A percentile compares a stretch with the other conserved stretches of the same genome.
Conservation (phyloP, 2,329 filamentous ascomycete species). For the Xylaria polymorpha region DNA sequence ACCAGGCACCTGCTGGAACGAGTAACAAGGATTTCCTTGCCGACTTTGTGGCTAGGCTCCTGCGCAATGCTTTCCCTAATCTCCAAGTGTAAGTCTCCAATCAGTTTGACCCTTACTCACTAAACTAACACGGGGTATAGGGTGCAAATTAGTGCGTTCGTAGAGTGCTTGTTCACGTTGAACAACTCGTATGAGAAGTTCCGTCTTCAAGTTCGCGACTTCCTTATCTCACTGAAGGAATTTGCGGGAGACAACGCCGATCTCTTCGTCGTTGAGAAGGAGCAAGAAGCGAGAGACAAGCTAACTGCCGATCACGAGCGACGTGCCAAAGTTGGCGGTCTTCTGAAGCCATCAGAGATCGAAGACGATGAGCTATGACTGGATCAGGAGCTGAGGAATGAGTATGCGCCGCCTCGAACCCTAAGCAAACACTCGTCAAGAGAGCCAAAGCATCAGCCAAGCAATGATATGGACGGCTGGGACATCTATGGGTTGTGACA, state of each 20-base stretch:
- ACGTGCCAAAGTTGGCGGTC: constrained; percentile 91
- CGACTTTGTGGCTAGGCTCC: constrained; percentile 84
- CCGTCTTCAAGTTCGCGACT: constrained; percentile 95
- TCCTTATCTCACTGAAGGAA: constrained; percentile 96
- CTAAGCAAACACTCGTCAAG: constrained; percentile 44
- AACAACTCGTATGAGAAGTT: constrained; percentile 94
- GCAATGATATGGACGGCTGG: constrained; percentile 50
- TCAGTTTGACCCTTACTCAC: constrained; percentile 18
- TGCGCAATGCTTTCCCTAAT: constrained; percentile 93
- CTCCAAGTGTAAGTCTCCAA: constrained; percentile 78
- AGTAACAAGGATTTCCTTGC: constrained; percentile 91
- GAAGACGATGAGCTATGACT: constrained; percentile 94
- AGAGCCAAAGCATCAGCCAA: constrained; percentile 31
- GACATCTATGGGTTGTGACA: constrained; percentile 54
- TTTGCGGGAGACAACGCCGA: constrained; percentile 96
- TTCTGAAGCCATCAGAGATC: constrained; percentile 97
- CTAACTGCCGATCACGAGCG: constrained; percentile 91
- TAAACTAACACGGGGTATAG: constrained; percentile 61
- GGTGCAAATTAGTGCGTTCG: constrained; percentile 88
- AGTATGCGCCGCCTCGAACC: constrained; percentile 61
- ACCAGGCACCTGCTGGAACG: constrained; percentile 85
- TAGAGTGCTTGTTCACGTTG: constrained; percentile 86
- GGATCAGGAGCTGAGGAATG: constrained; percentile 72
- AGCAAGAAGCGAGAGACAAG: constrained; percentile 87
- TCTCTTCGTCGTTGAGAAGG: constrained; percentile 92